Evolutionary conservation across 139 green algal species (phyloP).

Genomic region (Chlorella sp.): DNA sequence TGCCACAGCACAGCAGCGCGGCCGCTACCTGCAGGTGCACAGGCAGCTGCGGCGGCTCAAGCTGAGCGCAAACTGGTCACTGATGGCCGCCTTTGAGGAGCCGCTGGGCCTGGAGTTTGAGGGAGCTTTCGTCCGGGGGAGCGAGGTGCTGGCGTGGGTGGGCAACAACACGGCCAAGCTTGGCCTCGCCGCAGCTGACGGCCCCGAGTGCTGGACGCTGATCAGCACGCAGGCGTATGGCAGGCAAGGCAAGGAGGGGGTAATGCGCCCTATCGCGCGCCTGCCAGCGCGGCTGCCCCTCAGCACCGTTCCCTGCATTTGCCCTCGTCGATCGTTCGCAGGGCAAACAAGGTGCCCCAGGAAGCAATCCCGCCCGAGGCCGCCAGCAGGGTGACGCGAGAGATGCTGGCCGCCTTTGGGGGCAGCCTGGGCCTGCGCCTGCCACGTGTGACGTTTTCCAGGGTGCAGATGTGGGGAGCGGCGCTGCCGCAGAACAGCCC

Average conservation of each 20-base stretch:
- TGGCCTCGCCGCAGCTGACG: conserved; percentile 10
- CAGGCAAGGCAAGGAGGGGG: too few relatives aligned
- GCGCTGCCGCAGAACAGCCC: conserved; percentile 74
- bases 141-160: conserved; percentile 57
- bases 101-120: conserved; percentile 47
- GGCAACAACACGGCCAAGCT: conserved; percentile 84
- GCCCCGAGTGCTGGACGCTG: conserved; percentile 78
- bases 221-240: conserved; percentile 74
- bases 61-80: conserved; percentile 68
- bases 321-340: too few relatives aligned
- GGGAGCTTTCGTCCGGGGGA: conserved; percentile 62
- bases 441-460: conserved; percentile 23
- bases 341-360: conserved; percentile 52
- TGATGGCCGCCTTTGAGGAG: conserved; percentile 72
- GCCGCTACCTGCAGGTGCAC: conserved; percentile 34
- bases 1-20: too few relatives aligned
- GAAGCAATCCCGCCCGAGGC: conserved; percentile 64
- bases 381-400: conserved; percentile 41
- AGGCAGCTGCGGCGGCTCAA: conserved; percentile 60
- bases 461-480: conserved; percentile 71
- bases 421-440: conserved; percentile 33
- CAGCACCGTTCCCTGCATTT: too few relatives aligned
- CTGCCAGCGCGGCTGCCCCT: too few relatives aligned
- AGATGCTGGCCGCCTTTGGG: conserved; percentile 56
- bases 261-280: too few relatives aligned